Evolutionary conservation across 1,139 yeast genomes (phyloP).

Genomic region (Yamadazyma diddensiae): DNA sequence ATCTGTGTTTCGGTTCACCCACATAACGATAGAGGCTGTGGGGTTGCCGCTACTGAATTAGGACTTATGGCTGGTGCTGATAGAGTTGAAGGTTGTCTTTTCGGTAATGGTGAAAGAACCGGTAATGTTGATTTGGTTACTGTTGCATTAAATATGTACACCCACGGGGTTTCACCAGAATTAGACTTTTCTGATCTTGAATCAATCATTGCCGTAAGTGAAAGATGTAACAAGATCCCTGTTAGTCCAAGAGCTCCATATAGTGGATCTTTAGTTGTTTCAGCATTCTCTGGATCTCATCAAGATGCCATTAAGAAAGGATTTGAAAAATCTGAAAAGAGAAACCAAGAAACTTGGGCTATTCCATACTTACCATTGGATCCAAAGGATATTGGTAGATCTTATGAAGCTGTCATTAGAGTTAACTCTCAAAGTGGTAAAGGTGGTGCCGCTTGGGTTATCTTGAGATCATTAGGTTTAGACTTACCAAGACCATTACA

Average conservation of each 20-base stretch:
- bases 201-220: constrained; percentile 80
- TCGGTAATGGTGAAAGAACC: constrained; percentile 98
- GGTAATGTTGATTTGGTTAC: constrained; percentile 97
- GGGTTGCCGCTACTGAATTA: constrained; percentile 95
- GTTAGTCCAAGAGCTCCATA: constrained; percentile 93
- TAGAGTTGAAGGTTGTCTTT: constrained; percentile 95
- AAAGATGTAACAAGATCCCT: constrained; percentile 92
- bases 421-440: constrained; percentile 98
- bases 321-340: constrained; percentile 41
- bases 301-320: constrained; percentile 99
- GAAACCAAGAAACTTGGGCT: constrained; percentile 53
- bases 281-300: constrained; percentile 96
- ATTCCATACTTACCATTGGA: constrained; percentile 95
- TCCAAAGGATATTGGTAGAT: constrained; percentile 94
- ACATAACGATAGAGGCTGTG: constrained; percentile 97
- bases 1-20: constrained; percentile 89
- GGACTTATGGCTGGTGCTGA: constrained; percentile 96
- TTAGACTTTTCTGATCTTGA: constrained; percentile 85
- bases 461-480: constrained; percentile 79
- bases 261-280: constrained; percentile 94
- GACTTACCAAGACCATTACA: constrained; percentile 93
- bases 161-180: constrained; percentile 87
- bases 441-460: constrained; percentile 99
- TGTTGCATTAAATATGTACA: constrained; percentile 86
- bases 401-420: constrained; percentile 95